A percentile compares a stretch with the other conserved stretches of the same genome.
Conservation (phyloP, 2,329 filamentous ascomycete genomes). For the Dendrostoma leiphaemia region DNA sequence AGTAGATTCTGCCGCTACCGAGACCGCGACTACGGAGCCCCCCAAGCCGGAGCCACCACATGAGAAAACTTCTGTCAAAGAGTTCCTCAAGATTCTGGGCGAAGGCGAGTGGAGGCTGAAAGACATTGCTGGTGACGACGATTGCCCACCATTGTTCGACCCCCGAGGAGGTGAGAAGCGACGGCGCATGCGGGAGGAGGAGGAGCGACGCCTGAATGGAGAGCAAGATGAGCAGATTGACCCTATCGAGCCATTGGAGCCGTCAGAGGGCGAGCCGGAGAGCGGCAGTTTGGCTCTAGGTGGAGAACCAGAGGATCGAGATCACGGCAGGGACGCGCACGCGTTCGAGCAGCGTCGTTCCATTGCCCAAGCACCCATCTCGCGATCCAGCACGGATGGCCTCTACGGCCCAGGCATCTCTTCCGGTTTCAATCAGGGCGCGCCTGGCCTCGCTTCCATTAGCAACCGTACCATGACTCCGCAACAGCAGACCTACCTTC, state of each 20-base stretch:
- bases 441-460: constrained; percentile 55
- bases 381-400: constrained; percentile 56
- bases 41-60: constrained; percentile 3
- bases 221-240: constrained; percentile 44
- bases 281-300: constrained; percentile 84
- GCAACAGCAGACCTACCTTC: constrained; percentile 72
- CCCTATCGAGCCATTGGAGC: constrained; percentile 30
- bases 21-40: not conserved
- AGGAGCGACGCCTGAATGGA: constrained; percentile 48
- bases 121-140: constrained; percentile 9
- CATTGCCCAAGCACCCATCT: constrained; percentile 74
- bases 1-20: constrained; percentile 17
- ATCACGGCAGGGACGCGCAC: constrained; percentile 50
- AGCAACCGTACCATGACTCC: constrained; percentile 75
- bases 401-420: constrained; percentile 53
- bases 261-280: constrained; percentile 72
- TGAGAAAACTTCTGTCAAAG: constrained; percentile 13
- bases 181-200: constrained; percentile 72
- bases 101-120: constrained; percentile 12
- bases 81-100: constrained; percentile 20
- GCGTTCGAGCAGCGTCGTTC: constrained; percentile 59
- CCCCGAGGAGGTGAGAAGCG: constrained; percentile 78
- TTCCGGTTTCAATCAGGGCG: constrained; percentile 46
- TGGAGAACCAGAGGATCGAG: constrained; percentile 85
- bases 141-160: constrained; percentile 74